A percentile compares a stretch with the other conserved stretches of the same genome.
These are phyloP conservation scores for Dendrobium nobile DNA, from an alignment of 106 monocot species.

Conservation along the genomic window DNA sequence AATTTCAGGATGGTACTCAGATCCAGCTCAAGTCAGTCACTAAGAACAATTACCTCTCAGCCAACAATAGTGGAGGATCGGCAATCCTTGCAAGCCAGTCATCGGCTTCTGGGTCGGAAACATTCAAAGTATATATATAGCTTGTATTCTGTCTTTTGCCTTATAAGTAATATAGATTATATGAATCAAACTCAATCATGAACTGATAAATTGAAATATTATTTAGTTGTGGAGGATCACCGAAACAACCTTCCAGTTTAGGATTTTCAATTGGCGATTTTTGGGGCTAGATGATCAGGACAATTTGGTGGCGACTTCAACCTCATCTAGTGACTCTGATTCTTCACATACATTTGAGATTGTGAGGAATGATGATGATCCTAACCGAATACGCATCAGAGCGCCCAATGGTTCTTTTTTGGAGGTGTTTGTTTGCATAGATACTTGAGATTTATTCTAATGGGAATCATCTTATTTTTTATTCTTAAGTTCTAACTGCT, in stretches of 20 bases:
- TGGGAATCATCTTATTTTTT: not conserved
- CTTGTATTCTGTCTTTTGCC: not conserved
- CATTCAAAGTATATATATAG: constrained; percentile 10
- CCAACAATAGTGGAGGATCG: constrained; percentile 8
- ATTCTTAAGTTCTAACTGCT: not conserved
- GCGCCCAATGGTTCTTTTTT: constrained; percentile 55
- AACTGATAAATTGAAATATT: not conserved
- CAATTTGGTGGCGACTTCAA: constrained; percentile 31
- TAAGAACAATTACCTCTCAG: not conserved
- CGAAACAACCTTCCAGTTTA: not conserved
- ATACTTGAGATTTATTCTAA: not conserved
- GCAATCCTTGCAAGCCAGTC: not conserved
- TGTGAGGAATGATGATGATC: constrained; percentile 27
- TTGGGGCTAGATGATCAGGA: constrained; percentile 5
- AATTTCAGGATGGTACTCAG: constrained; percentile 13
- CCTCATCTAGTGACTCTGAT: constrained; percentile 20
- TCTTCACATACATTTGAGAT: constrained; percentile 41
- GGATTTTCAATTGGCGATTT: constrained; percentile 1
- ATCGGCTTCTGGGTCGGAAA: constrained; percentile 4
- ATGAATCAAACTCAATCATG: not conserved
- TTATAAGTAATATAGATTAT: not conserved
- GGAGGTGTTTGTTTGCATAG: constrained; percentile 24
- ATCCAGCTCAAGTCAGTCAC: constrained; percentile 8
- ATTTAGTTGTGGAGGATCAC: constrained; percentile 34
- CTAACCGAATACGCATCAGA: constrained; percentile 37